Conservation (phyloP, 2,329 filamentous ascomycete species). For the Eutypa lata region DNA sequence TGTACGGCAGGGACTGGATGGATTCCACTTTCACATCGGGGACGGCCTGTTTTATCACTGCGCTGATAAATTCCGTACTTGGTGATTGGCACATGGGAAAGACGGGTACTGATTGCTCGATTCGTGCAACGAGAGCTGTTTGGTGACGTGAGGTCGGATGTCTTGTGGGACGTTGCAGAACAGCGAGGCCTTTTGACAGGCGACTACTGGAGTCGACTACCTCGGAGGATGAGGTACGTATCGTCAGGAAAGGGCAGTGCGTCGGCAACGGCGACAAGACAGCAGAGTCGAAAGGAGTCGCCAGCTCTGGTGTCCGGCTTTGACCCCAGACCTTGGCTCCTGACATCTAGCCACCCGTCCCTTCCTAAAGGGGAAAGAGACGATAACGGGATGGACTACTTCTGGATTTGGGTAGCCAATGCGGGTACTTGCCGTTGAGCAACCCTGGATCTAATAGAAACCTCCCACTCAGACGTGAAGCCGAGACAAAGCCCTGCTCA, state of each 20-base stretch:
- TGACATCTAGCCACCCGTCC: neutral
- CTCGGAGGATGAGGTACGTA: slow-evolving; percentile 7
- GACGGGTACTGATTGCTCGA: slow-evolving; percentile 16
- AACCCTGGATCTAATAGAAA: neutral
- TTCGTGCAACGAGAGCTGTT: slow-evolving; percentile 22
- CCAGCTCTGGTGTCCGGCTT: neutral
- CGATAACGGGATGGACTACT: neutral
- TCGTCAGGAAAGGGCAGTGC: neutral
- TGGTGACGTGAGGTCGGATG: slow-evolving; percentile 23
- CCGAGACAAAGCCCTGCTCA: neutral
- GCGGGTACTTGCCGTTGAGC: neutral
- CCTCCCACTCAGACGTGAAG: neutral
- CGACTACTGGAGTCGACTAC: slow-evolving; percentile 13
- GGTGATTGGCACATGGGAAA: slow-evolving; percentile 33
- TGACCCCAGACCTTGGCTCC: neutral
- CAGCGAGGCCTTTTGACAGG: slow-evolving; percentile 22
- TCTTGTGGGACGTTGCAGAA: slow-evolving; percentile 26
- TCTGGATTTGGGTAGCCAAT: neutral
- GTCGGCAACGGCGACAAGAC: neutral
- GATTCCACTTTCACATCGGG: slow-evolving; percentile 30
- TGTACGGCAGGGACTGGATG: slow-evolving; percentile 32
- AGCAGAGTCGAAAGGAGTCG: neutral
- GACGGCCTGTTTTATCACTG: slow-evolving; percentile 32
- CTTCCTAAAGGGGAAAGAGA: neutral
- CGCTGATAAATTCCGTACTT: slow-evolving; percentile 30